These are phyloP conservation scores for Volvox carteri DNA, from an alignment of 163 green algal genomes.

Conservation along the genomic window DNA sequence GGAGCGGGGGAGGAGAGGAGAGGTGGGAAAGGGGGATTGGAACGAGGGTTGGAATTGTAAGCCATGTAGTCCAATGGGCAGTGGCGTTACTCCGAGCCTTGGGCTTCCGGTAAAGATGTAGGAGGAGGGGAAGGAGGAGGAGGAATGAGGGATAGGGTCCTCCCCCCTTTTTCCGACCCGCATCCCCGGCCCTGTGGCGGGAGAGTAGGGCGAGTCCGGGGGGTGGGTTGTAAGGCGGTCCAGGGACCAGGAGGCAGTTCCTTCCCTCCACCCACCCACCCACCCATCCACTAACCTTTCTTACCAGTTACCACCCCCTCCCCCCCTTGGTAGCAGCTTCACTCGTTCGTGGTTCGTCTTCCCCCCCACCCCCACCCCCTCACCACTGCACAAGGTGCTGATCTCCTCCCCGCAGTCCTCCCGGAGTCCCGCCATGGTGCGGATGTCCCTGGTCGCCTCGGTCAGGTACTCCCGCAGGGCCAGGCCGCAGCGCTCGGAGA, in stretches of 20 bases:
- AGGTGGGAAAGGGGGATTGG: background rate
- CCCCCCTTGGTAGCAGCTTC: too few relatives aligned
- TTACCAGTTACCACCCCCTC: background rate
- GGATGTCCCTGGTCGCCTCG: constrained; percentile 54
- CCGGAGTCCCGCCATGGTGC: constrained; percentile 50
- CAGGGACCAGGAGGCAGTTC: too few relatives aligned
- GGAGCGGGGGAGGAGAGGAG: background rate
- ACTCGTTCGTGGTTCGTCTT: too few relatives aligned
- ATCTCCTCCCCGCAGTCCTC: constrained; percentile 63
- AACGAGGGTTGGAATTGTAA: background rate
- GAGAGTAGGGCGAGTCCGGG: too few relatives aligned
- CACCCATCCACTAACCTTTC: background rate
- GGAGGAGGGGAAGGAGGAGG: too few relatives aligned
- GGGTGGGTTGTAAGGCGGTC: too few relatives aligned
- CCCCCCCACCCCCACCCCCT: background rate
- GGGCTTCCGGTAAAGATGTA: too few relatives aligned
- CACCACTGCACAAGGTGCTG: constrained; percentile 47
- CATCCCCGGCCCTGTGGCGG: background rate
- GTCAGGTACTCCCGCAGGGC: constrained; percentile 47
- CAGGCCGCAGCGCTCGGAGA: constrained; percentile 19
- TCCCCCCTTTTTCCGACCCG: background rate
- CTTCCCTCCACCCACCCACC: too few relatives aligned
- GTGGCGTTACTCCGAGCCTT: too few relatives aligned
- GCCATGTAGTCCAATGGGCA: too few relatives aligned
- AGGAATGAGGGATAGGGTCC: background rate